Percentiles rank a stretch among this genome's conserved stretches.
Conservation (phyloP, 768 basidiomycete genomes). For the Phylloporus sp. region DNA sequence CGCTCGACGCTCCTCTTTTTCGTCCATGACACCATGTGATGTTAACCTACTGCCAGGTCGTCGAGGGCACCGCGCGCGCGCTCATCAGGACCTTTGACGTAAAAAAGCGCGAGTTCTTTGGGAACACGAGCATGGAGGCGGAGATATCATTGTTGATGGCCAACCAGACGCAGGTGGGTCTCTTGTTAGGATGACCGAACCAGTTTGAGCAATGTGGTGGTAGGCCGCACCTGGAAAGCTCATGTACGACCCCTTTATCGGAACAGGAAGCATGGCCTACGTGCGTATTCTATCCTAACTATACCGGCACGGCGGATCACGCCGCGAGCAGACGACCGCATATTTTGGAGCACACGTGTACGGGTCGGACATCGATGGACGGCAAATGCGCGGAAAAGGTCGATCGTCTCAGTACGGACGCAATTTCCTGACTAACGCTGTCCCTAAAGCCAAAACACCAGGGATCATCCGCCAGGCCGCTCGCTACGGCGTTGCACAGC, state of each 20-base stretch:
- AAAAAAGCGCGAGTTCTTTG: constrained; percentile 86
- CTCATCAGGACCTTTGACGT: constrained; percentile 75
- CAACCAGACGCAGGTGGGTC: constrained; percentile 79
- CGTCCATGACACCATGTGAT: neutral
- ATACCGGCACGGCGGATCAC: constrained; percentile 4
- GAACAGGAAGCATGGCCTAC: constrained; percentile 90
- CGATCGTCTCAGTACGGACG: neutral
- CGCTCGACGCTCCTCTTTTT: neutral
- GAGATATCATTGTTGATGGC: constrained; percentile 96
- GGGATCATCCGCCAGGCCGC: constrained; percentile 78
- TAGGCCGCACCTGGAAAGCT: constrained; percentile 87
- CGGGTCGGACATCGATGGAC: constrained; percentile 95
- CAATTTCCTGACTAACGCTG: neutral
- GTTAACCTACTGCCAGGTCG: constrained; percentile 35
- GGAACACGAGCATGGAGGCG: constrained; percentile 97
- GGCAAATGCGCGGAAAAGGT: constrained; percentile 96
- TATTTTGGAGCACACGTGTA: constrained; percentile 84
- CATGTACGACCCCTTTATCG: constrained; percentile 94
- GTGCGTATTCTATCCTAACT: constrained; percentile 34
- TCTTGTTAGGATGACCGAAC: neutral
- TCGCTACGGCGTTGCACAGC: constrained; percentile 74
- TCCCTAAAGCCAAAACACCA: constrained; percentile 40
- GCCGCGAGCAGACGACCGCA: constrained; percentile 60
- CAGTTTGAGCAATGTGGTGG: neutral
- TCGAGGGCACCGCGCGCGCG: constrained; percentile 62